Evolutionary conservation across 768 basidiomycete species (phyloP), one percentile per base, ranked within the genome.

Genomic region (Mycena indigotica): DNA sequence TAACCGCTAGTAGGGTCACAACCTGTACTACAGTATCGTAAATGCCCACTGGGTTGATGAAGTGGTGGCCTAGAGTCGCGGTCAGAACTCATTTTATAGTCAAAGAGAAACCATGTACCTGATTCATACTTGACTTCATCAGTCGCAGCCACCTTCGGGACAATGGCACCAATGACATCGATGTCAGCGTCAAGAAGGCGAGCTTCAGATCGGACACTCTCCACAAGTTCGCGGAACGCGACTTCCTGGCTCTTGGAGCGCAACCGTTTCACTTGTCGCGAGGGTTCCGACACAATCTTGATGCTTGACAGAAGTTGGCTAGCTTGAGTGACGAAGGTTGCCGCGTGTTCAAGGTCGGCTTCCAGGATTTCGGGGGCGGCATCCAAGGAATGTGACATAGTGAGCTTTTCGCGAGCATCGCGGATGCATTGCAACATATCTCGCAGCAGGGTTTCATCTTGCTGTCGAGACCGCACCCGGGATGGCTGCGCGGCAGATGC

Each of bases 1-100:
- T 57, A 16, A 61, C 35, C 23, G 60, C 60, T 13, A 61, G 45
- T 35, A 61, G 19, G 39, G 56, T 61, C 5, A 57, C 30, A 16
- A 56, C 28, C 50, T 61, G 60, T 5, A 55, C 12, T 50, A 61
- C 40, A 40, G 45, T 49, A 48, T 61, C 60, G 41, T 53, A 50
- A 26, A 21, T 46, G 35, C 19, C 30, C 40, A 61, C 57, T 25
- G 60, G 60, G 51, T 61, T 46, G 40, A 53, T 55, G 26, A 61
- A 61, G 52, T 56, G 60, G 52, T 61, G 60, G 51, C 50, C 60
- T 61, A 38, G 12, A 38, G n/a, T 10, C n/a, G 12, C n/a, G 10
- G 35, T 38, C n/a, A 38, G 35, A 10, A 38, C 35, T 38, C n/a
- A 38, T 10, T 38, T n/a, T 10, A 38, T 38, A 10, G 12, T n/a